Evolutionary conservation across 306 rosid genomes (phyloP).

Genomic region (Acmispon strigosus): DNA sequence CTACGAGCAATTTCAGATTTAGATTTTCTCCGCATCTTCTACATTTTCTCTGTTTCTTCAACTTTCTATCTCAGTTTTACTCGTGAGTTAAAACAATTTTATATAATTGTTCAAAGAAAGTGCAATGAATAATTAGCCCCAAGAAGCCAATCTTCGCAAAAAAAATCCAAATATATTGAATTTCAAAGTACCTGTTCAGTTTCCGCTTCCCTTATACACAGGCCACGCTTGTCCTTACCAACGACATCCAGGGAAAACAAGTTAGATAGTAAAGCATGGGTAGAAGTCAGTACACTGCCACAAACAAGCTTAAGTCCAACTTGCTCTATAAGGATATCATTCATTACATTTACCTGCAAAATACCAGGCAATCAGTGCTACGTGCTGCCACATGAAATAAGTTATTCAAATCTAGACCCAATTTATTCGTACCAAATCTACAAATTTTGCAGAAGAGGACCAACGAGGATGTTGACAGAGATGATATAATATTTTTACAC

Average conservation of each 20-base stretch:
- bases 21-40: neutral
- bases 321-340: constrained; percentile 43
- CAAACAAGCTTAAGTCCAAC: constrained; percentile 56
- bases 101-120: neutral
- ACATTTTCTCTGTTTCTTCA: neutral
- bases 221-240: constrained; percentile 33
- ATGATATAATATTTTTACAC: constrained; percentile 49
- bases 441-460: constrained; percentile 55
- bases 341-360: constrained; percentile 57
- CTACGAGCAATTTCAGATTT: neutral
- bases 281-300: constrained; percentile 40
- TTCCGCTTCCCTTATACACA: constrained; percentile 33
- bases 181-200: constrained; percentile 45
- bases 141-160: neutral
- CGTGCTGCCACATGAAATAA: neutral
- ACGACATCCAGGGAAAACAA: constrained; percentile 39
- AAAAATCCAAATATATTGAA: neutral
- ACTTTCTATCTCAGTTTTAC: neutral
- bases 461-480: constrained; percentile 71
- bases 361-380: constrained; percentile 4
- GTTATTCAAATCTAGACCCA: neutral
- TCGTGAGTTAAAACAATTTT: neutral
- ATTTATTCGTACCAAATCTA: constrained; percentile 53
- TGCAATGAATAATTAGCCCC: neutral
- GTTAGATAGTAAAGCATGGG: constrained; percentile 46